Evolutionary conservation across 305 asterid species (phyloP).

Genomic region (Salvia sclarea): DNA sequence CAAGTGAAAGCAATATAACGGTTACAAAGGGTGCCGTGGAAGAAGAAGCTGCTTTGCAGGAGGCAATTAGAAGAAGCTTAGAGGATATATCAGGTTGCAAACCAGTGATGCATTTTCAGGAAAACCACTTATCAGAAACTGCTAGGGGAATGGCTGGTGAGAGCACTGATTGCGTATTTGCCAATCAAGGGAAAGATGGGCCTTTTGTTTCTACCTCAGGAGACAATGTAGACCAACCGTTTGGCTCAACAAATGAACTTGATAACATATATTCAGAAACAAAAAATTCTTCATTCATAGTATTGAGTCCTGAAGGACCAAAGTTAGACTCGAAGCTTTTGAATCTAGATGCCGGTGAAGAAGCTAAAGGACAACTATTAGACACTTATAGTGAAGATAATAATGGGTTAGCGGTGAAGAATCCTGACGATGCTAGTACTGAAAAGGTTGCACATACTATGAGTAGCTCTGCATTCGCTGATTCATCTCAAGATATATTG

Average conservation of each 20-base stretch:
- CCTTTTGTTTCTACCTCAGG: slow-evolving; percentile 32
- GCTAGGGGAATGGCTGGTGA: slow-evolving; percentile 34
- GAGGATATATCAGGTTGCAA: slow-evolving; percentile 46
- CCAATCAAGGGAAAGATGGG: slow-evolving; percentile 37
- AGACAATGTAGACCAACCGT: slow-evolving; percentile 31
- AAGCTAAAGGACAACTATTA: slow-evolving; percentile 30
- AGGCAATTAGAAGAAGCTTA: slow-evolving; percentile 87
- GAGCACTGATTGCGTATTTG: slow-evolving; percentile 23
- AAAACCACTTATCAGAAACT: slow-evolving; percentile 31
- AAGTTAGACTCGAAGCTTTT: slow-evolving; percentile 23
- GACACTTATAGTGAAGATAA: slow-evolving; percentile 34
- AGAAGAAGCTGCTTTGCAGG: slow-evolving; percentile 85
- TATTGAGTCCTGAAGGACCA: slow-evolving; percentile 26
- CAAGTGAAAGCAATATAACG: slow-evolving; percentile 40
- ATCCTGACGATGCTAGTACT: slow-evolving; percentile 29
- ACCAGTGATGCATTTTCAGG: slow-evolving; percentile 34
- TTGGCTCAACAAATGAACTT: slow-evolving; percentile 24
- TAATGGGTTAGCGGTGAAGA: slow-evolving; percentile 13
- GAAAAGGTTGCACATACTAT: slow-evolving; percentile 27
- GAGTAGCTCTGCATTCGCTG: slow-evolving; percentile 25
- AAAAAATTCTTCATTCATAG: slow-evolving; percentile 31
- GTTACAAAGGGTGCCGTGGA: slow-evolving; percentile 68
- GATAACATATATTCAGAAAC: slow-evolving; percentile 28
- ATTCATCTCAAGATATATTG: slow-evolving; percentile 26
- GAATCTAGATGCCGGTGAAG: slow-evolving; percentile 35